These are phyloP conservation scores for Teunomyces aglyptinius DNA, from an alignment of 805 yeast species.

Conservation along the genomic window DNA sequence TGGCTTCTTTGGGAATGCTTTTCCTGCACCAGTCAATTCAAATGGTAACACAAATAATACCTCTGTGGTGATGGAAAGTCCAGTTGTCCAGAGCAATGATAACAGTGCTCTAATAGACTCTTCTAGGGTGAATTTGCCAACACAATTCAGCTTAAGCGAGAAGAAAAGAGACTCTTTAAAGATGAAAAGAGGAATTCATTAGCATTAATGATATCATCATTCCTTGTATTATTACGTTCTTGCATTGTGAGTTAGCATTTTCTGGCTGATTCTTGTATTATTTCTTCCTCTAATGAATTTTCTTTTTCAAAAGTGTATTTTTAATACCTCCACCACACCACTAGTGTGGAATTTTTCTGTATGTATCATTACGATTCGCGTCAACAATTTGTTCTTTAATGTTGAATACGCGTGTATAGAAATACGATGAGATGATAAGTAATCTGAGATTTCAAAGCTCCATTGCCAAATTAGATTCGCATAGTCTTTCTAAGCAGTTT, in stretches of 20 bases:
- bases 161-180: slow-evolving; percentile 46
- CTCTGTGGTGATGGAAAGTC: slow-evolving; percentile 13
- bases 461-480: background rate
- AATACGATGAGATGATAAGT: background rate
- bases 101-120: slow-evolving; percentile 12
- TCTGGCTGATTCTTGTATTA: background rate
- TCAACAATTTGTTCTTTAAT: background rate
- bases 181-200: slow-evolving; percentile 45
- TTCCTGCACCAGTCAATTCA: slow-evolving; percentile 1
- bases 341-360: no score
- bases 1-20: slow-evolving; percentile 27
- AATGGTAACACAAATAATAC: slow-evolving; percentile 9
- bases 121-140: slow-evolving; percentile 24
- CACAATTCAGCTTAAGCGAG: slow-evolving; percentile 38
- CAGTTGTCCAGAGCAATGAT: slow-evolving; percentile 10
- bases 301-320: background rate
- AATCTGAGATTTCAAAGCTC: background rate
- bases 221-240: background rate
- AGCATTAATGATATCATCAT: slow-evolving; percentile 1
- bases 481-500: slow-evolving; percentile 4
- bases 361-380: background rate
- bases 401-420: background rate
- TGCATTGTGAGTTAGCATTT: background rate
- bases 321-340: background rate
- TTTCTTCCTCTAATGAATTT: background rate